phyloP scores from a whole-genome alignment of 305 asterid genomes.

The Solanum hybrid region DNA sequence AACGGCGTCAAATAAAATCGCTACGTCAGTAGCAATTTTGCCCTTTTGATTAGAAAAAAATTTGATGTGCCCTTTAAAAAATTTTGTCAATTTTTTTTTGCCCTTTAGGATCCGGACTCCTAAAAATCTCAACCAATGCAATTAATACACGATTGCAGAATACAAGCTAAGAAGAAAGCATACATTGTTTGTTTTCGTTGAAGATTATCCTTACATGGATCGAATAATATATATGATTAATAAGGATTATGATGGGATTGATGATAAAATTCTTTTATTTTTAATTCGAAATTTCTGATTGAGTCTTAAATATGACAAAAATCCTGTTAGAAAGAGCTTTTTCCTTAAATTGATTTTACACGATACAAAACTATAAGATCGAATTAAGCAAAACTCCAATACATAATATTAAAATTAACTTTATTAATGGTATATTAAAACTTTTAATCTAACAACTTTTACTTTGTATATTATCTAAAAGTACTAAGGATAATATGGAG shows the following conservation, averaged over 20 bases:
- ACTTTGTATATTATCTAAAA: too few species aligned
- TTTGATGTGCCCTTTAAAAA: too few species aligned
- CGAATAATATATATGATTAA: not conserved
- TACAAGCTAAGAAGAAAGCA: too few species aligned
- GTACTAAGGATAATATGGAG: not conserved
- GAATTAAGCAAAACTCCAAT: not conserved
- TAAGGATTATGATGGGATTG: not conserved
- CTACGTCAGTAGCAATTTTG: too few species aligned
- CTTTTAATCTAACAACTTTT: too few species aligned
- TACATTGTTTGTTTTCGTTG: not conserved
- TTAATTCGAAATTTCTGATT: not conserved
- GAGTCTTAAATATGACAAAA: not conserved
- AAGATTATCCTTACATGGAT: not conserved
- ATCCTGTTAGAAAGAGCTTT: accelerated
- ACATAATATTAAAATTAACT: not conserved
- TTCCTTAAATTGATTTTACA: not conserved
- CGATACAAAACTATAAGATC: not conserved
- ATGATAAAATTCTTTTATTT: too few species aligned
- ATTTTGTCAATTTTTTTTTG: too few species aligned
- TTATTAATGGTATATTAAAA: too few species aligned
- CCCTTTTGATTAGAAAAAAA: too few species aligned
- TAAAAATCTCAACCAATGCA: not conserved
- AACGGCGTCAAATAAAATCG: too few species aligned
- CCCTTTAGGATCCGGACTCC: too few species aligned
- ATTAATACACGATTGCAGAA: not conserved